These are phyloP conservation scores for Somion occarium DNA, from an alignment of 1,284 basidiomycete genomes.

Conservation along the genomic window DNA sequence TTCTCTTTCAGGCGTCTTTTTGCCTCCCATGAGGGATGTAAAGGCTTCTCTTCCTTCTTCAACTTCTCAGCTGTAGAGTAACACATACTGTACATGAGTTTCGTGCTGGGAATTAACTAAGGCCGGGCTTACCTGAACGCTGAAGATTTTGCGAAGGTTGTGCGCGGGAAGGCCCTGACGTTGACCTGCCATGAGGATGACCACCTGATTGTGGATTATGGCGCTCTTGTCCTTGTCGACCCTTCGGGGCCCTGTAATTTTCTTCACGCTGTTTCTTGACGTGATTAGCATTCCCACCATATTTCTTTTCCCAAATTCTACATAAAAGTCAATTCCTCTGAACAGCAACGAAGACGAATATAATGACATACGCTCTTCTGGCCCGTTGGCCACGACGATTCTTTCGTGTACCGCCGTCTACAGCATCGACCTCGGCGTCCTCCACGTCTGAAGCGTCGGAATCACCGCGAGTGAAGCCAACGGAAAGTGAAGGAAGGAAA, in stretches of 20 bases:
- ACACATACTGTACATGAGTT: too few relatives aligned
- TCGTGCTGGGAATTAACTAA: slow-evolving; percentile 3
- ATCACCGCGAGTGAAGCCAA: slow-evolving; percentile 79
- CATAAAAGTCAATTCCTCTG: neutral
- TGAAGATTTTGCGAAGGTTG: neutral
- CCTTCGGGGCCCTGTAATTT: slow-evolving; percentile 3
- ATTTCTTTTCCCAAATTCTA: slow-evolving; percentile 98
- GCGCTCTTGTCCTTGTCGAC: neutral
- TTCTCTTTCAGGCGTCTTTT: slow-evolving; percentile 76
- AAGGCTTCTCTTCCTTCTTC: slow-evolving; percentile 33
- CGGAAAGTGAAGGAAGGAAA: slow-evolving; percentile 85
- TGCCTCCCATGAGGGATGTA: slow-evolving; percentile 94
- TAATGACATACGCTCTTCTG: slow-evolving; percentile 74
- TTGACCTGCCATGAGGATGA: slow-evolving; percentile 2
- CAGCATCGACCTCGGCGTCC: slow-evolving; percentile 58
- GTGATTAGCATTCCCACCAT: slow-evolving; percentile 87
- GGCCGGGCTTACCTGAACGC: neutral
- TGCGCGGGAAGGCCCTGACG: neutral
- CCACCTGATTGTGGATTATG: neutral
- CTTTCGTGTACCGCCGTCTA: slow-evolving; percentile 60
- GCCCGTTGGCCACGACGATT: slow-evolving; percentile 92
- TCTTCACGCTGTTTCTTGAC: slow-evolving; percentile 59
- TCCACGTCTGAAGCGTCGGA: slow-evolving; percentile 74
- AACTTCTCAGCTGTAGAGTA: slow-evolving; percentile 4
- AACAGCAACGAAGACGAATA: slow-evolving; percentile 5